Evolutionary conservation across 768 basidiomycete genomes (phyloP), one percentile per base, ranked within the genome.

Genomic region (Xanthoconium stramineum): DNA sequence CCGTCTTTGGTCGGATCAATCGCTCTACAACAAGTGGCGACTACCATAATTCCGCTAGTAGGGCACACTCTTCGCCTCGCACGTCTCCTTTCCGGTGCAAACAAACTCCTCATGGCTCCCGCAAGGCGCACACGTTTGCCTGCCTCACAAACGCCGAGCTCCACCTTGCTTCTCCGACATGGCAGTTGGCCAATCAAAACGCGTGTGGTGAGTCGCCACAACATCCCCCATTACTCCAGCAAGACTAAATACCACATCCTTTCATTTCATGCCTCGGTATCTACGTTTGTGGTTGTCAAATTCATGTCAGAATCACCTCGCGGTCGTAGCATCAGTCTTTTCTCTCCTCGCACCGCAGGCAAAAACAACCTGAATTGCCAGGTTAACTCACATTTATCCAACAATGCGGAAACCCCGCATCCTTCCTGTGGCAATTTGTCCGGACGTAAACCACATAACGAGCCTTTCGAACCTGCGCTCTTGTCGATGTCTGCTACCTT

Each of bases 331-430:
- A 66, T 72, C 30, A 73, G 68, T 55, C 68, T 69, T 17, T 65
- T 62, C 53, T 71, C 68, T 60, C 64, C 68, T 62, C 66, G 61
- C 50, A 60, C 60, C 64, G 64, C 68, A 66, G 61, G 24, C n/a
- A 58, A 63, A 59, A 59, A 39, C 52, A 53, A 56, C 50, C 52
- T 48, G 58, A 58, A 57, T 59, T 61, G 32, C 47, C 61, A 57
- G 42, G 55, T 60, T 52, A 63, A 54, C 15, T 50, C 63, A 58
- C 33, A 48, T 52, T 49, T 66, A 56, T 61, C 69, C 63, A 65
- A 54, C 66, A 73, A 71, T 55, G 72, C 68, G 70, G 72, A 61
- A 65, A 45, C 66, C 61, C 71, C 62, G 64, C 65, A 64, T 58
- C 53, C 60, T 39, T 61, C 62, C 62, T 61, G 70, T 64, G 68